Evolutionary conservation across 2,329 filamentous ascomycete genomes (phyloP).

Genomic region (Pseudodiploospora longispora): DNA sequence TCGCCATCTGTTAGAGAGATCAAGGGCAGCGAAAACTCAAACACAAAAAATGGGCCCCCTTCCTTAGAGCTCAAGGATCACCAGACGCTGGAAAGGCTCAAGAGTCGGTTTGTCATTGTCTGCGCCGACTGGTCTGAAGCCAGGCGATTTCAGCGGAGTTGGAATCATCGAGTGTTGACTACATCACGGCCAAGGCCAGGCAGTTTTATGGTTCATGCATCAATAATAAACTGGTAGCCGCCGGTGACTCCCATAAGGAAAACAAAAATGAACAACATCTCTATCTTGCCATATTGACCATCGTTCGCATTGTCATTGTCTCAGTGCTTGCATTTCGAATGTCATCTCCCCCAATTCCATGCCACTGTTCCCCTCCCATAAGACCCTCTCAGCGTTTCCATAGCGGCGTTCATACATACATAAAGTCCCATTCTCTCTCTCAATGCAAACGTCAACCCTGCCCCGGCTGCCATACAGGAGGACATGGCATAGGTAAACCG

Average conservation of each 20-base stretch:
- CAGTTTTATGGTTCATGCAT: constrained; percentile 20
- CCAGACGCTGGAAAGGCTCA: constrained; percentile 13
- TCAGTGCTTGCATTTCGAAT: no score
- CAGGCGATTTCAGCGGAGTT: constrained; percentile 31
- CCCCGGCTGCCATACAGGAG: constrained; percentile 3
- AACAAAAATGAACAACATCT: neutral
- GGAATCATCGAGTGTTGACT: constrained; percentile 28
- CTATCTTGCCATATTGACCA: constrained; percentile 1
- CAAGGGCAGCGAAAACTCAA: neutral
- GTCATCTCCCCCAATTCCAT: neutral
- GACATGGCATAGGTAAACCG: constrained; percentile 11
- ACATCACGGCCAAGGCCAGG: constrained; percentile 5
- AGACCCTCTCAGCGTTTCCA: no score
- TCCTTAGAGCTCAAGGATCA: constrained; percentile 2
- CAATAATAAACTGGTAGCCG: constrained; percentile 25
- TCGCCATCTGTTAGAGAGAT: neutral
- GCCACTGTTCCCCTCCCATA: neutral
- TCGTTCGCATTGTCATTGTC: no score
- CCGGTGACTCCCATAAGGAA: neutral
- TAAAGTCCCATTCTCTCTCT: neutral
- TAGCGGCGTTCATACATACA: neutral
- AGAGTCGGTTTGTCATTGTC: constrained; percentile 24
- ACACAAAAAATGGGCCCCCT: neutral
- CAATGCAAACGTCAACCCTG: neutral
- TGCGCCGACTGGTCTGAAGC: constrained; percentile 25